Base-by-base conservation (phyloP, 495 filamentous ascomycete genomes). In the Copromyces sp. region DNA sequence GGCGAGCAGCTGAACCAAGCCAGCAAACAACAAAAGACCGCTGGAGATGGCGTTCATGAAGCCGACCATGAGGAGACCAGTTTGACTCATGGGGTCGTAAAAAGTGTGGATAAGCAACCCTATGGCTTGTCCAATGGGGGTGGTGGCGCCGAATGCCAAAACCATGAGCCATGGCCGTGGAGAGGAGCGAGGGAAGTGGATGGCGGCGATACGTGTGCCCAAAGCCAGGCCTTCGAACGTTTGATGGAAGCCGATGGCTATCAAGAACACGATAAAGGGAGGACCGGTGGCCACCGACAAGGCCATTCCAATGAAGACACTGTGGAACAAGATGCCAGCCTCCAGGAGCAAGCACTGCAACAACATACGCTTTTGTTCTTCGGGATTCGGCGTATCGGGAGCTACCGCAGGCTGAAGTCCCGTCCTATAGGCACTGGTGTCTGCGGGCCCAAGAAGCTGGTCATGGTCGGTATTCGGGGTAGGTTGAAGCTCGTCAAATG, bases 141-240 rank as follows among this genome's bases (percentile, higher is more conserved):
- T 97, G 2, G 95, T 98, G 53, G 90, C 89, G 35, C 95, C 95
- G 77, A 96, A 98, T 3, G 95, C 93, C 9, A 95, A 83, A 5
- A 91, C 92, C 95, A 98, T 98, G n/a, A 97, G 85, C 94, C 94
- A 97, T 12, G 95, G 95, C 84, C 79, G 86, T 80, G 77, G 82
- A 68, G 74, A 85, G 29, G 84, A 81, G 39, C 81, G 82, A n/a
- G 89, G 86, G 72, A 87, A 90, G 16, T 87, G 81, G 16, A 93
- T 82, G 9, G 87, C 87, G 9, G 91, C 91, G 69, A 94, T 94
- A 37, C 91, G 88, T 14, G 88, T 89, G 42, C 91, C 91, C 3
- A 94, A 86, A 8, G 91, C 91, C 6, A 94, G 83, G 29, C 91
- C 91, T 80, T 94, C 91, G 76, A 92, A 92, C 17, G 86, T 87